phyloP scores from a whole-genome alignment of 805 yeast species.

The Kurtzmaniella cleridarum region DNA sequence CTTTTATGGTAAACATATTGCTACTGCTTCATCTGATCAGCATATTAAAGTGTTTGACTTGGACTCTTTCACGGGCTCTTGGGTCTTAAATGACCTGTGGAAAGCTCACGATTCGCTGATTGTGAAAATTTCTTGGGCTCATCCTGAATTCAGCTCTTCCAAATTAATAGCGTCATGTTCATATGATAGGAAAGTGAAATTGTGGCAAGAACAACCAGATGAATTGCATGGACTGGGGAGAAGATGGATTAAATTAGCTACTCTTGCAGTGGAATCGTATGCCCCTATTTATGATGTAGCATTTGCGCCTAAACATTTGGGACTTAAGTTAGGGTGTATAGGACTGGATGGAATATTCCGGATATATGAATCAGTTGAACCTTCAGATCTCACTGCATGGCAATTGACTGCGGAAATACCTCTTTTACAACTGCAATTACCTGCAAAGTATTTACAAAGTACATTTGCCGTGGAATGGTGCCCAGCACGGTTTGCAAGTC shows the following conservation, averaged over 20 bases:
- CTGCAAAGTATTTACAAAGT: slow-evolving; percentile 76
- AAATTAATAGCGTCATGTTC: slow-evolving; percentile 83
- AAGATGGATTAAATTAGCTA: slow-evolving; percentile 73
- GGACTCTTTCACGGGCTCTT: slow-evolving; percentile 57
- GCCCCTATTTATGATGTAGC: slow-evolving; percentile 89
- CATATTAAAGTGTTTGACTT: slow-evolving; percentile 85
- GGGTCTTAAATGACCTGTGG: slow-evolving; percentile 89
- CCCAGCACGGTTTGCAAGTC: slow-evolving; percentile 66
- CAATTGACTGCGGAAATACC: slow-evolving; percentile 65
- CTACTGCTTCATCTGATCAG: slow-evolving; percentile 94
- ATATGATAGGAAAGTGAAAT: slow-evolving; percentile 79
- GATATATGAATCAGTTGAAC: slow-evolving; percentile 83
- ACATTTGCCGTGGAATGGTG: slow-evolving; percentile 89
- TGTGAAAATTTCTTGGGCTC: slow-evolving; percentile 84
- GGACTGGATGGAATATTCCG: slow-evolving; percentile 86
- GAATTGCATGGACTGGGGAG: slow-evolving; percentile 74
- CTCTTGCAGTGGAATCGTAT: slow-evolving; percentile 70
- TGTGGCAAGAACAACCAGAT: slow-evolving; percentile 88
- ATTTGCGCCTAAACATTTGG: slow-evolving; percentile 82
- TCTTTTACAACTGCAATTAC: slow-evolving; percentile 57
- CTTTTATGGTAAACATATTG: slow-evolving; percentile 86
- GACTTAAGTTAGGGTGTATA: slow-evolving; percentile 76
- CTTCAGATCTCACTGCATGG: slow-evolving; percentile 85
- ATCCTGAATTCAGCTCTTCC: slow-evolving; percentile 77
- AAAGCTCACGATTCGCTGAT: slow-evolving; percentile 91